Base-by-base conservation (phyloP, 1,284 basidiomycete genomes). In the Amylostereum areolatum region DNA sequence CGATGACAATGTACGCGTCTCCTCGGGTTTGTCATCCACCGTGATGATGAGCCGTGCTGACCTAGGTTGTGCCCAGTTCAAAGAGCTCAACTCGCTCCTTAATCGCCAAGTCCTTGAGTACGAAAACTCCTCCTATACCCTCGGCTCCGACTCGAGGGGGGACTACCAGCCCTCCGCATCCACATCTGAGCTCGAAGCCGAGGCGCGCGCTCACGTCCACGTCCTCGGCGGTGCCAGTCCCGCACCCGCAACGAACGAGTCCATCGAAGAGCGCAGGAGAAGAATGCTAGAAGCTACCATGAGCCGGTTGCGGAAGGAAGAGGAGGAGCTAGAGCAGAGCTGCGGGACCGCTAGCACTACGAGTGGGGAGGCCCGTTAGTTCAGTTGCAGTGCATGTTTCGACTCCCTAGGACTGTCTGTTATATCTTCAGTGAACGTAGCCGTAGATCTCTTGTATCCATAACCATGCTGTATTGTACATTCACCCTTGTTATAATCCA, bases 31-130 rank as follows among this genome's bases (percentile, higher is more conserved):
- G 24, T 44, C 33, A 4, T 9, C 39, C 25, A 43, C 30, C 25
- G 24, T 37, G 45, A 18, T 11, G 28, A 24, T 18, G 32, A 11
- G 32, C 45, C 48, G 24, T 11, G 3, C 24, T 5, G 11, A 48
- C n/a, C 31, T 18, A 27, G 45, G 35, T 47, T 25, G 29, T 29
- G 27, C 39, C 11, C 45, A 81, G 81, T 89, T 90, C 66, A 90
- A 89, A 59, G 75, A 79, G 50, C 70, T 90, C 10, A 89, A 89
- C 61, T 89, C 86, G 1, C 71, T 76, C 48, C 74, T 90, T 2
- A 89, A 89, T 59, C 74, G 77, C 11, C 84, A 91, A 59, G 82
- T 90, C 2, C 71, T 71, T 1, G 79, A 81, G 54, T 89, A 78
- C 49, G 89, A 90, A 59, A 71, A 69, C n/a, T 81, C 82, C 9